These are phyloP conservation scores for Acaromyces ingoldii DNA, from an alignment of 1,284 basidiomycete species.

Conservation along the genomic window DNA sequence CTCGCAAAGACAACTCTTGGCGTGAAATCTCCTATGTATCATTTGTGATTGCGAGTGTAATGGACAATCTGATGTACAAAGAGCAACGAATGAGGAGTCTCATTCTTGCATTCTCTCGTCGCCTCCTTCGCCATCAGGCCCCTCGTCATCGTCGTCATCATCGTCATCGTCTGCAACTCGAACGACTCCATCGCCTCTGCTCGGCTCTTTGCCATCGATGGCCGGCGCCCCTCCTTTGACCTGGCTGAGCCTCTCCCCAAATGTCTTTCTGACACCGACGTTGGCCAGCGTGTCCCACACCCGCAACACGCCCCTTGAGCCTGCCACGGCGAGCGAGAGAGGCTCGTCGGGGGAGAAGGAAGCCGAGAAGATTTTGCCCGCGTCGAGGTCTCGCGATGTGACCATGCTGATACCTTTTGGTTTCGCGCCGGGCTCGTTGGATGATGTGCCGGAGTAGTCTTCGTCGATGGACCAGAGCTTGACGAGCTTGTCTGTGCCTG, in stretches of 20 bases:
- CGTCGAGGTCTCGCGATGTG: slow-evolving; percentile 81
- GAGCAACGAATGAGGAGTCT: too few relatives aligned
- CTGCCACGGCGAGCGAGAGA: slow-evolving; percentile 86
- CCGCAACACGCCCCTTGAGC: slow-evolving; percentile 84
- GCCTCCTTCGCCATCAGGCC: not conserved
- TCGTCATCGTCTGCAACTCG: slow-evolving; percentile 24
- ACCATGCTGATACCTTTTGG: slow-evolving; percentile 68
- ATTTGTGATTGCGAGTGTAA: too few relatives aligned
- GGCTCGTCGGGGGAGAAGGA: slow-evolving; percentile 90
- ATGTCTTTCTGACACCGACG: slow-evolving; percentile 50
- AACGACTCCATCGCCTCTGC: slow-evolving; percentile 26
- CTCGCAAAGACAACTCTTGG: too few relatives aligned
- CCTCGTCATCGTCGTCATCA: slow-evolving; percentile 23
- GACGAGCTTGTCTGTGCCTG: slow-evolving; percentile 82
- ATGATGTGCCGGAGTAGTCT: too few relatives aligned
- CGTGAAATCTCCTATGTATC: too few relatives aligned
- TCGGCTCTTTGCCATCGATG: slow-evolving; percentile 20
- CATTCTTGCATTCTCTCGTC: slow-evolving; percentile 23
- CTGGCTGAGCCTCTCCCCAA: slow-evolving; percentile 46
- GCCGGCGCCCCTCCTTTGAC: slow-evolving; percentile 3
- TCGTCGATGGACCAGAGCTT: slow-evolving; percentile 76
- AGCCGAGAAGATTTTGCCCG: slow-evolving; percentile 90
- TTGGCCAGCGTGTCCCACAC: slow-evolving; percentile 70
- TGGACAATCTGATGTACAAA: too few relatives aligned
- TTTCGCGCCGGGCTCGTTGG: slow-evolving; percentile 4